These are phyloP conservation scores for Saccharomycopsis fibuligera DNA, from an alignment of 805 yeast genomes.

Conservation along the genomic window DNA sequence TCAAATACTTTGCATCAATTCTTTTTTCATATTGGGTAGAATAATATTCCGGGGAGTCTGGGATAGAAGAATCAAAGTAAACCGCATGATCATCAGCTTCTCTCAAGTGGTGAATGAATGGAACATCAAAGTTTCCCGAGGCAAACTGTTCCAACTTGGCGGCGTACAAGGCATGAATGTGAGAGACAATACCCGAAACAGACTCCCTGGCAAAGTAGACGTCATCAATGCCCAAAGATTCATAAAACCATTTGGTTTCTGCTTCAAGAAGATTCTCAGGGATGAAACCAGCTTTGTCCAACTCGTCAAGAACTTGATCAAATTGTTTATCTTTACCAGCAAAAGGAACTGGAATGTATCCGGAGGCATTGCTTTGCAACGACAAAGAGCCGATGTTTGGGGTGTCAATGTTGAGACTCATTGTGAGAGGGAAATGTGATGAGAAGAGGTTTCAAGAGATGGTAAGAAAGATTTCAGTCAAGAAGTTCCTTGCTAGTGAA, in stretches of 20 bases:
- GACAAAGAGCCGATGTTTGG: conserved; percentile 19
- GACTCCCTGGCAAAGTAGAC: conserved; percentile 84
- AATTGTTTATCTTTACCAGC: conserved; percentile 76
- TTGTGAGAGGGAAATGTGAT: too few species aligned
- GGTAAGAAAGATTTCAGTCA: too few species aligned
- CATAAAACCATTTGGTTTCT: conserved; percentile 88
- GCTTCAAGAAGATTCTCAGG: conserved; percentile 81
- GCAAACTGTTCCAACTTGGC: conserved; percentile 89
- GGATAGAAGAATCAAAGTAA: conserved; percentile 69
- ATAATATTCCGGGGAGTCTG: conserved; percentile 38
- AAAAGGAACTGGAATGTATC: conserved; percentile 71
- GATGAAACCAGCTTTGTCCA: conserved; percentile 80
- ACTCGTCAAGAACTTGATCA: conserved; percentile 70
- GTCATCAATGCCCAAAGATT: conserved; percentile 82
- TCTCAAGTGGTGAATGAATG: conserved; percentile 70
- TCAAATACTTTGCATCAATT: conserved; percentile 79
- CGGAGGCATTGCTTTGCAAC: conserved; percentile 32
- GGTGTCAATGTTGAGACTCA: conserved; percentile 13
- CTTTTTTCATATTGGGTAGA: conserved; percentile 58
- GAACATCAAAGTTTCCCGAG: conserved; percentile 43
- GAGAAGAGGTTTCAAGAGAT: too few species aligned
- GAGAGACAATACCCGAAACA: conserved; percentile 71
- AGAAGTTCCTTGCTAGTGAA: too few species aligned
- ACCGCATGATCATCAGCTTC: conserved; percentile 84
- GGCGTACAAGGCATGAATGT: conserved; percentile 83